Base-by-base conservation (phyloP, 208 protist genomes). In the Acanthamoeba triangularis region DNA sequence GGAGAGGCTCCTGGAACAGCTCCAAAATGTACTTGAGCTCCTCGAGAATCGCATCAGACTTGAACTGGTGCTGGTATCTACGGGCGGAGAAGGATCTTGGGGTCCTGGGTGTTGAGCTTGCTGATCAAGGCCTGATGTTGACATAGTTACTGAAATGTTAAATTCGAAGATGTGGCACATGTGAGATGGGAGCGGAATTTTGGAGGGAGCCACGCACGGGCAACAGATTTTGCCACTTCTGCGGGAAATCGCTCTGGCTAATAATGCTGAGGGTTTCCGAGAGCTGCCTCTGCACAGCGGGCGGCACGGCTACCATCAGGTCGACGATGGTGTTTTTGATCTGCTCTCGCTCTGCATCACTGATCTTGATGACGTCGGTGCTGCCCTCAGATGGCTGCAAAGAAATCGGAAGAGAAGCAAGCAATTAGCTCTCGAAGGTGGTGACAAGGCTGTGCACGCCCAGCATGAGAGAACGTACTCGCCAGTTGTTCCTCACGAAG, bases 221-320 rank as follows among this genome's bases (percentile, higher is more conserved):
- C 23, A 99, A 94, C 8, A 99, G 97, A 88, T 97, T 95, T 8
- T 97, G 96, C 99, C 99, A 99, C 41, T 85, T 44, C 4, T 92
- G 80, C 20, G 99, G 99, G 91, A 99, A 99, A 96, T 99, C 99
- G 28, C 97, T 88, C 49, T 98, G 92, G 16, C 98, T 97, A 82
- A 99, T 99, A 49, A 99, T 96, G 54, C 98, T 94, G 67, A 99
- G 97, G 41, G 98, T 97, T 88, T 99, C 99, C 0, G 98, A 97
- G 30, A 99, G 96, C 94, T 99, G 99, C 80, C 97, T 96, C 95
- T 99, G 98, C 18, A 99, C 90, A 18, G 85, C 93, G 6, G 93
- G 28, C 0, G 97, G 76, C 33, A 97, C 94, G 35, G 37, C 37
- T 52, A 99, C 94, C 97, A 99, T 95, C 5, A 98, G 35, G 49